Conservation (phyloP, 176 grass and related monocot species). For the Ensete ventricosum region DNA sequence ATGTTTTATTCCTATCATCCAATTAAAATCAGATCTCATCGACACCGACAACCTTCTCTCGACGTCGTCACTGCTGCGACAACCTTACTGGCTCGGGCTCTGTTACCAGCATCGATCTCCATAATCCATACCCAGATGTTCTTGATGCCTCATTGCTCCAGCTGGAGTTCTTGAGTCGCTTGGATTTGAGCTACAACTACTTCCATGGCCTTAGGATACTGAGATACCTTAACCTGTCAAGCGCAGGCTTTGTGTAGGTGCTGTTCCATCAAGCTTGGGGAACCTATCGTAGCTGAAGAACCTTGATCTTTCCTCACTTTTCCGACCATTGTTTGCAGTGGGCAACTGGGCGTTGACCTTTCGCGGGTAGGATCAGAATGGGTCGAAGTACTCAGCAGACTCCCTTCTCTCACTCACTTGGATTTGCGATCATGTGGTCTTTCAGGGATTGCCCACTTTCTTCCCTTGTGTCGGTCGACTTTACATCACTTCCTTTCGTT, state of each 20-base stretch:
- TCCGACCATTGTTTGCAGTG: neutral
- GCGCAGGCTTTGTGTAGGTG: neutral
- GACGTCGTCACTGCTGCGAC: slow-evolving; percentile 25
- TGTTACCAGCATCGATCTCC: slow-evolving; percentile 7
- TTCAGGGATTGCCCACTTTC: neutral
- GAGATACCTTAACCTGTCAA: slow-evolving; percentile 28
- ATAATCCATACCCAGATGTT: neutral
- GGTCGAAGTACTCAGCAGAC: neutral
- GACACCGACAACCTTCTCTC: slow-evolving; percentile 13
- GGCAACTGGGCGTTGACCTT: neutral
- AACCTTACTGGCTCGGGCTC: slow-evolving; percentile 16
- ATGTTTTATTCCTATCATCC: too few species aligned
- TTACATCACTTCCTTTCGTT: neutral
- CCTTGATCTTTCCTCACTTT: neutral
- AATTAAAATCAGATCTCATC: neutral
- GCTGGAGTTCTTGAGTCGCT: slow-evolving; percentile 5
- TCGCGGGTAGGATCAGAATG: neutral
- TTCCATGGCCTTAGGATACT: slow-evolving; percentile 15
- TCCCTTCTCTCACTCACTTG: neutral
- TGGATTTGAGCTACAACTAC: slow-evolving; percentile 12
- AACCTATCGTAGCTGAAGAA: neutral
- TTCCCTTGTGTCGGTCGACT: neutral
- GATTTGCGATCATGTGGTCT: neutral
- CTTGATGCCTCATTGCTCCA: slow-evolving; percentile 8
- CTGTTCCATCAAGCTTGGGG: slow-evolving; percentile 3